phyloP scores from a whole-genome alignment of 202 grass and related monocot genomes.

The Carex arenaria region DNA sequence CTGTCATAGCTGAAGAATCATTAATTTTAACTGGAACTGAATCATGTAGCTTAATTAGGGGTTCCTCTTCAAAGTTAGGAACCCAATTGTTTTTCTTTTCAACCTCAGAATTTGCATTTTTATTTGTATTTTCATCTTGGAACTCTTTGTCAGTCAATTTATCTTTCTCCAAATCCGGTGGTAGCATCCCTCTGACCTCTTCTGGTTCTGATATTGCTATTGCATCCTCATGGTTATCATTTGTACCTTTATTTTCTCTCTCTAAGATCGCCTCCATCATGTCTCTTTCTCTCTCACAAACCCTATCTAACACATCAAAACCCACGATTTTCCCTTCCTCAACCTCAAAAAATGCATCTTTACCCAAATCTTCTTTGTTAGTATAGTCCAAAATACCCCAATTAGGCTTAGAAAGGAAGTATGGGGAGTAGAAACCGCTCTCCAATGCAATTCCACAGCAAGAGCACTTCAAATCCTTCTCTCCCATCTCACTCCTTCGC shows the following conservation, averaged over 20 bases:
- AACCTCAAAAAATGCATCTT: constrained; percentile 27
- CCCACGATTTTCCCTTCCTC: constrained; percentile 29
- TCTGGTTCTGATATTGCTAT: constrained; percentile 27
- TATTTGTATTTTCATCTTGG: not conserved
- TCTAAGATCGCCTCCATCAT: not conserved
- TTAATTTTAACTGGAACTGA: constrained; percentile 29
- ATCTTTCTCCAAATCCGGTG: not conserved
- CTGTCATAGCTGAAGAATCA: constrained; percentile 29
- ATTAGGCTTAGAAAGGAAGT: constrained; percentile 39
- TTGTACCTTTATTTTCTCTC: not conserved
- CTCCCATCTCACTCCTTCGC: constrained; percentile 72
- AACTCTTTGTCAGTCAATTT: constrained; percentile 2
- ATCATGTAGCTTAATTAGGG: constrained; percentile 51
- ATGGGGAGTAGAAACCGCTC: constrained; percentile 82
- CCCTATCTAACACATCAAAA: constrained; percentile 14
- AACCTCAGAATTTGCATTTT: constrained; percentile 8
- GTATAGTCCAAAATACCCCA: constrained; percentile 18
- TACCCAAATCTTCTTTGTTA: constrained; percentile 17
- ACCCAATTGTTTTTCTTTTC: not conserved
- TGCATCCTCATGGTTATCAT: constrained; percentile 12
- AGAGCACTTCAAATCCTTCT: constrained; percentile 78
- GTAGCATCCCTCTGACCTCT: constrained; percentile 7
- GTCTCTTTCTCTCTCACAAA: constrained; percentile 20
- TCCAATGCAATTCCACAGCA: constrained; percentile 76
- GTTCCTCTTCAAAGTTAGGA: constrained; percentile 23